phyloP scores from a whole-genome alignment of 306 rosid species.

The Lathyrus oleraceus region DNA sequence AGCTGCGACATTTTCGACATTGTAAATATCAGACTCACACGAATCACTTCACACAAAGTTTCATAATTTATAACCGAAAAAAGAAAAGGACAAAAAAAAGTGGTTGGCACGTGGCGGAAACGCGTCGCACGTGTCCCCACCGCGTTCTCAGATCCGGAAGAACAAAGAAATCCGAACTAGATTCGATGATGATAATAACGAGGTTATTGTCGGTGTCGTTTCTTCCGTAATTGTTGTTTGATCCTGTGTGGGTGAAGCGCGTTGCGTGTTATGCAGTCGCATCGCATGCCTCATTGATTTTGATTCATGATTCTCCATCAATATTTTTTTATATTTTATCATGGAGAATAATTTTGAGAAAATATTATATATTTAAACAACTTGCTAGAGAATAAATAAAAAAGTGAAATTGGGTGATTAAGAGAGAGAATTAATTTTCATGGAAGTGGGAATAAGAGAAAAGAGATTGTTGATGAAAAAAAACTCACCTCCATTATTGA shows the following conservation, averaged over 20 bases:
- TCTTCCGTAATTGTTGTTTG: background rate
- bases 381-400: background rate
- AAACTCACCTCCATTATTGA: constrained; percentile 28
- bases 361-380: background rate
- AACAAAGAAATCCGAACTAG: background rate
- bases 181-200: background rate
- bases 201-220: background rate
- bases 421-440: background rate
- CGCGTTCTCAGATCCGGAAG: constrained; percentile 21
- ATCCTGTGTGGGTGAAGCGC: constrained; percentile 3
- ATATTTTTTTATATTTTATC: background rate
- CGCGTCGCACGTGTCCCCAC: constrained; percentile 30
- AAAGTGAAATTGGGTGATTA: background rate
- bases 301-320: background rate
- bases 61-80: background rate
- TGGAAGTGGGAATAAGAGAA: background rate
- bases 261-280: background rate
- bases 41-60: background rate
- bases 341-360: background rate
- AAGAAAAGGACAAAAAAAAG: background rate
- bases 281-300: background rate
- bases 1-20: constrained; percentile 53
- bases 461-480: constrained; percentile 4
- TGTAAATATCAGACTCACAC: constrained; percentile 5
- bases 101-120: constrained; percentile 15